Evolutionary conservation across 352 stramenopile genomes (phyloP), one percentile per base, ranked within the genome.

Genomic region (Phytopythium chamaehyphon): DNA sequence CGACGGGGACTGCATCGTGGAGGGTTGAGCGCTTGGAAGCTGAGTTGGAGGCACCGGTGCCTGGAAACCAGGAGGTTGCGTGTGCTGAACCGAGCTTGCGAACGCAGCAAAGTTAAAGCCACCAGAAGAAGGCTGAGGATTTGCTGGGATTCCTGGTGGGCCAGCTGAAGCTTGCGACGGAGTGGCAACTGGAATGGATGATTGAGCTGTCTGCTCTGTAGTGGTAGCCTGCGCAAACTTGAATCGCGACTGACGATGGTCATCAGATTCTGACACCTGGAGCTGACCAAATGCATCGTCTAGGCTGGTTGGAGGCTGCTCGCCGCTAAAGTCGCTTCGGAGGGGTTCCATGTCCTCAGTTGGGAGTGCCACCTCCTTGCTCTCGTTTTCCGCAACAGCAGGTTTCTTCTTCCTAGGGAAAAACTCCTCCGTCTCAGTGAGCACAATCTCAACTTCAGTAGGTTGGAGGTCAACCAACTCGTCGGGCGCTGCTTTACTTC

Each of bases 351-450:
- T 9, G 5, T 5, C 9, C 9, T 33, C 28, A 33, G 9, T 9
- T 9, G 28, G 9, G 28, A 33, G 28, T 10, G 28, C 28, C n/a
- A n/a, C n/a, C 28, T 33, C 28, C 28, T 33, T 33, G 28, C 28
- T 33, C 5, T 33, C 28, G 9, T 33, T 9, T 9, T 10, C 28
- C 28, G 5, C 28, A 1, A 2, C 33, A 33, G 46, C 10, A 6
- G 18, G 1, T 10, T 72, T 71, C 42, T 72, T 62, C 46, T 73
- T 73, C 7, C 53, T 57, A 9, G 70, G 66, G 18, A 90, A 51
- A 24, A 89, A 58, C 47, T 88, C 73, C 59, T 89, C 55, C 21
- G 80, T 70, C 16, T 82, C 54, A 2, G 71, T 81, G 15, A 93
- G 37, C 1, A 90, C 52, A 12, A 90, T 55, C 24, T 93, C 83